Base-by-base conservation (phyloP, 306 rosid species). In the Gynostemma pentaphyllum region DNA sequence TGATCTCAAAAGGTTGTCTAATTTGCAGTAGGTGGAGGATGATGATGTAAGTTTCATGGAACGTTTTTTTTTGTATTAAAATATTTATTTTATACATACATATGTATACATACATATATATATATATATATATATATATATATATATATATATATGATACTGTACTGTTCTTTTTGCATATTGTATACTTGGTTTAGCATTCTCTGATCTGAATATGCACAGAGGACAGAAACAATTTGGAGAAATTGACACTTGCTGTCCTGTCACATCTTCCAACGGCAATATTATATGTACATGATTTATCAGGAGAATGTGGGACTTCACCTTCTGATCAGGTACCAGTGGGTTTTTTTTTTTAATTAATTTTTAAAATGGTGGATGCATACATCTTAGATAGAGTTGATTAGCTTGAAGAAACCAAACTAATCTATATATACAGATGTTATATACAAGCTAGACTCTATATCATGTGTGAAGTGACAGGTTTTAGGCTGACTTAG, bases 151-250 rank as follows among this genome's bases (percentile, higher is more conserved):
- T 6, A 47, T 19, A 21, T 48, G n/a, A 10, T 49, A 14, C 12
- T 46, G 52, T 19, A 9, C 9, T 46, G 39, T 45, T n/a, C 19
- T 45, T 19, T 1, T 15, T 45, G 9, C 51, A 45, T 10, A 19
- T 23, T 15, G 51, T 42, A 15, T 42, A 10, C 14, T 49, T 48
- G 22, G 46, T 60, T 37, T 10, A 21, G 9, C 28, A 37, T 37
- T 57, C 70, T 32, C 66, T 56, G 63, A 22, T 52, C 66, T 71
- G 53, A 34, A 55, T 68, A n/a, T 56, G 69, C 74, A n/a, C n/a
- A 92, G 96, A 82, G 53, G 96, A 86, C 78, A 81, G 96, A 83
- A 92, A 86, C 78, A 92, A 88, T 79, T 76, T 92, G 75, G 96
- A 92, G 68, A 88, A 86, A 78, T 74, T 88, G 83, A 92, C 99